Conservation (phyloP, 2,329 filamentous ascomycete genomes). For the Trichoderma simmonsii region DNA sequence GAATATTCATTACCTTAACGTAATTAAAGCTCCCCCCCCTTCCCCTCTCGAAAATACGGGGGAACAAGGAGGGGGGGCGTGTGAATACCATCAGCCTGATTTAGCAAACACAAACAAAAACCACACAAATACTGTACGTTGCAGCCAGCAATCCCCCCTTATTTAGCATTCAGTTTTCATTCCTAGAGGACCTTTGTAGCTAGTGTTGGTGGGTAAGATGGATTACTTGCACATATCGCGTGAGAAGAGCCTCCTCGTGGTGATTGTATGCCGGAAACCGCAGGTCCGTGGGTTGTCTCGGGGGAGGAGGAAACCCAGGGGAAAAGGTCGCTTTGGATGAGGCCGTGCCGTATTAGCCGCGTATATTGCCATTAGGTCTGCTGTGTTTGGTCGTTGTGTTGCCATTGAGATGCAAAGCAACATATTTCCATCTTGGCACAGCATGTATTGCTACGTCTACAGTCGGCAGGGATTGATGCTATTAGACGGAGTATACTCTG, state of each 20-base stretch:
- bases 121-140: neutral
- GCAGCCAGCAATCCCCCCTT: neutral
- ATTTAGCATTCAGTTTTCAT: neutral
- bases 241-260: neutral
- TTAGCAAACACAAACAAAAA: neutral
- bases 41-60: slow-evolving; percentile 2
- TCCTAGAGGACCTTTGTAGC: neutral
- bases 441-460: neutral
- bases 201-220: neutral
- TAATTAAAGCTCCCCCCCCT: neutral
- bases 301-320: neutral
- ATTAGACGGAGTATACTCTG: neutral
- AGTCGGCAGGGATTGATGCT: neutral
- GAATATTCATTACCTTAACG: slow-evolving; percentile 5
- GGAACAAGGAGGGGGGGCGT: neutral
- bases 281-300: neutral
- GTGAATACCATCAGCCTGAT: neutral
- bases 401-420: neutral
- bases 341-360: slow-evolving; percentile 7
- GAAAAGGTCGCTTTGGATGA: neutral
- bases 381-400: neutral
- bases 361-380: neutral
- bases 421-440: neutral
- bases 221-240: neutral
- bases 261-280: neutral